A percentile compares a stretch with the other conserved stretches of the same genome.
Conservation (phyloP, 768 basidiomycete genomes). For the Tricholoma saponaceum region DNA sequence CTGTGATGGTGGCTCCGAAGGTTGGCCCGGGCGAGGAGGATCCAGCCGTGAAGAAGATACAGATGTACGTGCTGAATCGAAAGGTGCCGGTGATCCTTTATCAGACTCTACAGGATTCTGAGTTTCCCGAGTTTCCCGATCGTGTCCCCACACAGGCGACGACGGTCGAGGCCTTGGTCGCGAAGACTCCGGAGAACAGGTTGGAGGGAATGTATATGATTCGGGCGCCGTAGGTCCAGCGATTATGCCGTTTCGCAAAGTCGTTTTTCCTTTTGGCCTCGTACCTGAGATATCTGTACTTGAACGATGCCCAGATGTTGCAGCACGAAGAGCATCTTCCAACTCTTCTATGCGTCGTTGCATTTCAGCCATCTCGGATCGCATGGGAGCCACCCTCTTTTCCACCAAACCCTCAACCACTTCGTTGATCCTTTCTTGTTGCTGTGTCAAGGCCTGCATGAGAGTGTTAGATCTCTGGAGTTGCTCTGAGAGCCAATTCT, state of each 20-base stretch:
- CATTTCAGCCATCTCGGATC: conserved; percentile 57
- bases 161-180: conserved; percentile 29
- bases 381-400: conserved; percentile 52
- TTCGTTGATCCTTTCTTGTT: conserved; percentile 61
- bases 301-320: conserved; percentile 21
- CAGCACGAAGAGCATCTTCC: conserved; percentile 43
- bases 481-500: conserved; percentile 73
- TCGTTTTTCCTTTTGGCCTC: conserved; percentile 26
- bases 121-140: conserved; percentile 30
- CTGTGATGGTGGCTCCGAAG: conserved; percentile 22
- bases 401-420: conserved; percentile 60
- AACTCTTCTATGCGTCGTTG: conserved; percentile 66
- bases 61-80: conserved; percentile 47
- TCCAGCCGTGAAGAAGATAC: conserved; percentile 49
- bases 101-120: conserved; percentile 33
- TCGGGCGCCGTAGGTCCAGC: conserved; percentile 27
- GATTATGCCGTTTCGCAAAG: conserved; percentile 35
- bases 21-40: conserved; percentile 27
- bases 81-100: conserved; percentile 43
- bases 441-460: conserved; percentile 47
- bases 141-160: conserved; percentile 39
- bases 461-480: conserved; percentile 58
- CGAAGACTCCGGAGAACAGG: conserved; percentile 24
- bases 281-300: conserved; percentile 21
- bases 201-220: conserved; percentile 45